Evolutionary conservation across 768 basidiomycete genomes (phyloP).

Genomic region (Tricholoma furcatifolium): DNA sequence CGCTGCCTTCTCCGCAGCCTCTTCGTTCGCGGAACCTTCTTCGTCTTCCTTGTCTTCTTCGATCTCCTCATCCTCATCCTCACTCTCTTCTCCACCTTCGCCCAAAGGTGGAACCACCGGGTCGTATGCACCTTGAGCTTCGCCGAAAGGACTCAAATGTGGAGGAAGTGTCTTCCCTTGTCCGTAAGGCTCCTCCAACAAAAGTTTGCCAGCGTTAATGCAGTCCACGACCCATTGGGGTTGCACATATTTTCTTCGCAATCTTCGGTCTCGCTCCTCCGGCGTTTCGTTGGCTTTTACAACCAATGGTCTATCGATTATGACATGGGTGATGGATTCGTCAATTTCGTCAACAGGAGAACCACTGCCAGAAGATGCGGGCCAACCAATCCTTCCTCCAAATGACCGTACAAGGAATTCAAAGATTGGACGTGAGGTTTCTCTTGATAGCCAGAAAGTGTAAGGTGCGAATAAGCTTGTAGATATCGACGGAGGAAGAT

Average conservation of each 20-base stretch:
- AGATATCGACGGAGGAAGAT: conserved; percentile 54
- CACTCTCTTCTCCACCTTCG: conserved; percentile 30
- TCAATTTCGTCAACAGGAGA: conserved; percentile 80
- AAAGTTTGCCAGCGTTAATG: conserved; percentile 81
- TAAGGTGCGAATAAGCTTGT: conserved; percentile 79
- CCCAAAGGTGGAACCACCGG: conserved; percentile 45
- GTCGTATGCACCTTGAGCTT: conserved; percentile 74
- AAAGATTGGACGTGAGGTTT: conserved; percentile 87
- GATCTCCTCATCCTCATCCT: conserved; percentile 29
- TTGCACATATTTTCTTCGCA: conserved; percentile 84
- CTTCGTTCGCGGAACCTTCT: conserved; percentile 17
- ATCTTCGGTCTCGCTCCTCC: conserved; percentile 59
- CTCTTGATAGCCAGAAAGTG: conserved; percentile 92
- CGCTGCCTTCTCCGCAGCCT: conserved; percentile 24
- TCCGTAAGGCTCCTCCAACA: conserved; percentile 81
- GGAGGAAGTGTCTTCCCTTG: conserved; percentile 89
- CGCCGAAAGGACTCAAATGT: conserved; percentile 94
- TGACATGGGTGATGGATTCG: conserved; percentile 87
- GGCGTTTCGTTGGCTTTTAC: conserved; percentile 46
- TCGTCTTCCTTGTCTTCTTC: conserved; percentile 32
- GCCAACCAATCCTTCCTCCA: conserved; percentile 92
- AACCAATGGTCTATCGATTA: conserved; percentile 83
- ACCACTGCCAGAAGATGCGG: conserved; percentile 74
- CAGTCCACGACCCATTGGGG: conserved; percentile 99
- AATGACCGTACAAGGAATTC: conserved; percentile 93